Percentiles rank a stretch among this genome's conserved stretches.
phyloP scores from a whole-genome alignment of 2,329 filamentous ascomycete genomes.

The Zymoseptoria brevis region DNA sequence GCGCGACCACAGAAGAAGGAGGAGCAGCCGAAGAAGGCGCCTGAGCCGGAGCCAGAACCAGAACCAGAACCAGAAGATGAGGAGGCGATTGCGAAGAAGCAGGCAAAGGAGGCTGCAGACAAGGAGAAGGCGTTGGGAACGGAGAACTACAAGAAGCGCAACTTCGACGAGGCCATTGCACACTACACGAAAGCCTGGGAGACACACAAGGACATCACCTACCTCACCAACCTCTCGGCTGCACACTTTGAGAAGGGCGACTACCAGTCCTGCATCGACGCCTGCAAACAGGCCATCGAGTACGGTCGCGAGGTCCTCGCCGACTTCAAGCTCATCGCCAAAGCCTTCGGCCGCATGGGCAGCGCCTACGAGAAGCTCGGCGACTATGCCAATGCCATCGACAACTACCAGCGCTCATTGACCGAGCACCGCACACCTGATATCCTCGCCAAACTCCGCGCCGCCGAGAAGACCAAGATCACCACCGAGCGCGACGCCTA shows the following conservation, averaged over 20 bases:
- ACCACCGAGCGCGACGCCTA: slow-evolving; percentile 71
- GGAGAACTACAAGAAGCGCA: slow-evolving; percentile 94
- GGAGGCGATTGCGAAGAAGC: slow-evolving; percentile 73
- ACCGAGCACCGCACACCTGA: slow-evolving; percentile 96
- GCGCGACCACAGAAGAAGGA: slow-evolving; percentile 50
- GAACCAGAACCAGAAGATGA: slow-evolving; percentile 67
- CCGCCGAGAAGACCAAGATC: slow-evolving; percentile 78
- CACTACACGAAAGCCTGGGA: slow-evolving; percentile 97
- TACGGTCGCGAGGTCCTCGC: slow-evolving; percentile 83
- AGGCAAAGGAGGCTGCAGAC: slow-evolving; percentile 87
- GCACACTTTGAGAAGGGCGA: slow-evolving; percentile 96
- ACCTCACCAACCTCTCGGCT: slow-evolving; percentile 91
- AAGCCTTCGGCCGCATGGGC: slow-evolving; percentile 93
- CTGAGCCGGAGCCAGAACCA: slow-evolving; percentile 57
- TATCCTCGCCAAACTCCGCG: slow-evolving; percentile 82
- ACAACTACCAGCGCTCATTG: slow-evolving; percentile 86
- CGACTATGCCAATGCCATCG: slow-evolving; percentile 69
- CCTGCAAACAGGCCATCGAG: slow-evolving; percentile 80
- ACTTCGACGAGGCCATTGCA: slow-evolving; percentile 88
- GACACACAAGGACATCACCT: slow-evolving; percentile 88
- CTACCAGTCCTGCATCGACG: slow-evolving; percentile 75
- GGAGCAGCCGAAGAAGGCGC: slow-evolving; percentile 48
- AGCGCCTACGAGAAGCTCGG: slow-evolving; percentile 86
- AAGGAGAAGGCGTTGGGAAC: slow-evolving; percentile 92
- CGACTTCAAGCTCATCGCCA: slow-evolving; percentile 97